These are phyloP conservation scores for Verbena officinalis DNA, from an alignment of 257 asterid genomes.

Conservation along the genomic window DNA sequence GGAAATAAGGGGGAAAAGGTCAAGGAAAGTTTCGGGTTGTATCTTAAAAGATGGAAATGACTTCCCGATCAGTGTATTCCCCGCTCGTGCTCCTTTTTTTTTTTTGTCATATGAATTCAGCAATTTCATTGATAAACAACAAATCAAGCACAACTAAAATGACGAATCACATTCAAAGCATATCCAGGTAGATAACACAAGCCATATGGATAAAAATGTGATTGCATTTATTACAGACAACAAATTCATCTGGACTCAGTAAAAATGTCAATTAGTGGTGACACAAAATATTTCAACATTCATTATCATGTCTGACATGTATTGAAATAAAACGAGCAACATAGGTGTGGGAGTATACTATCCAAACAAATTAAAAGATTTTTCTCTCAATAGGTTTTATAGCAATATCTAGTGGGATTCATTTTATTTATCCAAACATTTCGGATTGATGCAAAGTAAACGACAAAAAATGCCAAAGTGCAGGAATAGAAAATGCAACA, in stretches of 20 bases:
- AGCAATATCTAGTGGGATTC: too few relatives aligned
- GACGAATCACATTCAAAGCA: slow-evolving; percentile 4
- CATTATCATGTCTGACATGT: too few relatives aligned
- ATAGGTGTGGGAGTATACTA: too few relatives aligned
- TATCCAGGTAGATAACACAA: neutral
- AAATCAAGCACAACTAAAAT: slow-evolving; percentile 1
- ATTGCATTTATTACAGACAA: neutral
- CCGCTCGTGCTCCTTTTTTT: too few relatives aligned
- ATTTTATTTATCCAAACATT: neutral
- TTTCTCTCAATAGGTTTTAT: too few relatives aligned
- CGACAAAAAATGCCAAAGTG: slow-evolving; percentile 13
- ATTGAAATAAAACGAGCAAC: too few relatives aligned
- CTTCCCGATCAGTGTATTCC: too few relatives aligned
- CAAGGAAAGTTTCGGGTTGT: neutral
- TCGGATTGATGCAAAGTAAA: too few relatives aligned
- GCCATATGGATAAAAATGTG: neutral
- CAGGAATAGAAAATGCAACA: slow-evolving; percentile 24
- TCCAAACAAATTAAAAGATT: too few relatives aligned
- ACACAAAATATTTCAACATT: too few relatives aligned
- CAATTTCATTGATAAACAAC: neutral
- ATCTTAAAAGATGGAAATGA: neutral
- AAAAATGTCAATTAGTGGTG: too few relatives aligned
- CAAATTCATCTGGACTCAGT: slow-evolving; percentile 5
- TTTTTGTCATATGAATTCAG: too few relatives aligned
- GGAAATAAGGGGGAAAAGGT: neutral